A percentile compares a stretch with the other conserved stretches of the same genome.
These are phyloP conservation scores for Lentinula edodes DNA, from an alignment of 768 basidiomycete genomes.

Conservation along the genomic window DNA sequence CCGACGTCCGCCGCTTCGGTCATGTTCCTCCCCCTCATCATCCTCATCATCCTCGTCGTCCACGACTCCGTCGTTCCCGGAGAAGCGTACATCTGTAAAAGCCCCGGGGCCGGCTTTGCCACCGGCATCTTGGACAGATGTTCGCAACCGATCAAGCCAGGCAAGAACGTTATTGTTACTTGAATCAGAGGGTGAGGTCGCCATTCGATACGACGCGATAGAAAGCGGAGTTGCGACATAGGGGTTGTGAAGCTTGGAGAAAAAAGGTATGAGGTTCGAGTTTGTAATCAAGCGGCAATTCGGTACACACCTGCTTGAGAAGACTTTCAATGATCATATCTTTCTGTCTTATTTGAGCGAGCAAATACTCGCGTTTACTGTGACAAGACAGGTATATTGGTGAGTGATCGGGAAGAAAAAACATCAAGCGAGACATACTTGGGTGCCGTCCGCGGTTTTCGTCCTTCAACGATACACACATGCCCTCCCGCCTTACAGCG, in stretches of 20 bases:
- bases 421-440: constrained; percentile 51
- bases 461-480: constrained; percentile 78
- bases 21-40: constrained; percentile 20
- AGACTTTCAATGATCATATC: constrained; percentile 82
- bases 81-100: constrained; percentile 37
- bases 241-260: constrained; percentile 67
- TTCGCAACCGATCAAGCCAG: constrained; percentile 70
- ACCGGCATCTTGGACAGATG: constrained; percentile 46
- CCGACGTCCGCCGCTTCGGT: not conserved
- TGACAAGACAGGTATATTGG: not conserved
- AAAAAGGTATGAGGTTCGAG: not conserved
- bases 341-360: constrained; percentile 84
- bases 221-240: constrained; percentile 75
- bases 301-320: constrained; percentile 62
- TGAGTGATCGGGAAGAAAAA: not conserved
- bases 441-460: constrained; percentile 71
- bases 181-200: constrained; percentile 69
- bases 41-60: constrained; percentile 42
- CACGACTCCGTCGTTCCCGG: constrained; percentile 21
- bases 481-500: constrained; percentile 71
- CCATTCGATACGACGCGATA: constrained; percentile 73
- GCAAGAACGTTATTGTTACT: constrained; percentile 64
- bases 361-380: constrained; percentile 82
- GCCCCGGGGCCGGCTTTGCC: constrained; percentile 35
- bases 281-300: not conserved